Conservation (phyloP, 192 early-diverging fungal genomes). For the Podila clonocystis region DNA sequence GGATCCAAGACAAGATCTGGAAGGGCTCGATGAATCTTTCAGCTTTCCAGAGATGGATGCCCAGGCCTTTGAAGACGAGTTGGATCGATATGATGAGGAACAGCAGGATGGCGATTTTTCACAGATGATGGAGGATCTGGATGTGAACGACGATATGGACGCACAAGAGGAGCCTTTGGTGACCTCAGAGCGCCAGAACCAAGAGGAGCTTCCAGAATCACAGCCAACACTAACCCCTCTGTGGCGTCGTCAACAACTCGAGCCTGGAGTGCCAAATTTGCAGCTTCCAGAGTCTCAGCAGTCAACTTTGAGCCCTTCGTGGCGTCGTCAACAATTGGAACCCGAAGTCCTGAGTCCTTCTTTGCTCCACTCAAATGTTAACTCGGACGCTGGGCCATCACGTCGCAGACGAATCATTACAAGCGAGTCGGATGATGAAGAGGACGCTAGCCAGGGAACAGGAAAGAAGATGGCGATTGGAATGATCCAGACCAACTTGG, state of each 20-base stretch:
- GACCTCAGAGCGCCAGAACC: background rate
- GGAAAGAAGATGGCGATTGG: background rate
- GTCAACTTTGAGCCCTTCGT: background rate
- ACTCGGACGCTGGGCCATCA: background rate
- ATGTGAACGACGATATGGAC: background rate
- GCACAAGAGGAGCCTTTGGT: background rate
- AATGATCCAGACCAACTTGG: no score
- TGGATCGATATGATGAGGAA: background rate
- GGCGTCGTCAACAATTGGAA: background rate
- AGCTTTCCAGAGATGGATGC: background rate
- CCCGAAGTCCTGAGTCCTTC: background rate
- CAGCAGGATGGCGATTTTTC: background rate
- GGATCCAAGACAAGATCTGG: background rate
- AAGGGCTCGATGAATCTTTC: background rate
- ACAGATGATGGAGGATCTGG: background rate
- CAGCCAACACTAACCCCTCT: background rate
- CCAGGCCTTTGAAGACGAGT: background rate
- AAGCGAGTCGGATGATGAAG: background rate
- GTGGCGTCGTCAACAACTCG: background rate
- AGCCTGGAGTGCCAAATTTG: background rate
- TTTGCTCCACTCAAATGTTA: background rate
- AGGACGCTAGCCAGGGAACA: background rate
- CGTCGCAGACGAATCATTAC: background rate
- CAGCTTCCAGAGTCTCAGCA: background rate
- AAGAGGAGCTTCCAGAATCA: background rate